Evolutionary conservation across 2,329 filamentous ascomycete genomes (phyloP).

Genomic region (Seiridium unicorne): DNA sequence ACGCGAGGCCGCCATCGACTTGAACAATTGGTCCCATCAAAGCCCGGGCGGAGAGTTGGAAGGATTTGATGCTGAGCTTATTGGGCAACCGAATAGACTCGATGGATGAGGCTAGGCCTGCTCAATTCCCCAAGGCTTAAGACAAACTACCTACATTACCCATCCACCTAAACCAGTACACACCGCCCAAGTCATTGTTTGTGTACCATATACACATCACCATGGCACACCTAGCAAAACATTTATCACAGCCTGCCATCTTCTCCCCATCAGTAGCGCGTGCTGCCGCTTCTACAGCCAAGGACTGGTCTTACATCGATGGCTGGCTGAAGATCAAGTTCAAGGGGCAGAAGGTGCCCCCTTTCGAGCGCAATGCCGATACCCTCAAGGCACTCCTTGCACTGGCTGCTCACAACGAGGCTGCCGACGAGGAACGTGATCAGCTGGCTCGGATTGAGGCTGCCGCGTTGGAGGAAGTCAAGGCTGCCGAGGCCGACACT

Average conservation of each 20-base stretch:
- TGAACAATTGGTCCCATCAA: no score
- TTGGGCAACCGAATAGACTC: no score
- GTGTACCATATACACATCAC: background rate
- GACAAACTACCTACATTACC: no score
- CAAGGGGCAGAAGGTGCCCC: conserved; percentile 59
- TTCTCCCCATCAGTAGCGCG: conserved; percentile 69
- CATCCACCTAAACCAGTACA: no score
- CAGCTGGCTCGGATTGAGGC: conserved; percentile 59
- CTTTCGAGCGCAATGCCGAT: conserved; percentile 84
- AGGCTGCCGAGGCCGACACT: conserved; percentile 27
- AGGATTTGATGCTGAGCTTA: no score
- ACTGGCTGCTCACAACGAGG: conserved; percentile 73
- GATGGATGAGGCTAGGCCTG: no score
- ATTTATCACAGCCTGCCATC: conserved; percentile 44
- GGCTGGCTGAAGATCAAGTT: conserved; percentile 74
- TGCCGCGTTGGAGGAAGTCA: conserved; percentile 54
- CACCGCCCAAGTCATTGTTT: background rate
- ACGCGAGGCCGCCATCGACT: no score
- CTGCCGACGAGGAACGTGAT: conserved; percentile 68
- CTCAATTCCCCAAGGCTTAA: no score
- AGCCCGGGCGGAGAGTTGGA: no score
- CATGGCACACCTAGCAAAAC: conserved; percentile 35
- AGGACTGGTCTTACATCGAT: conserved; percentile 89
- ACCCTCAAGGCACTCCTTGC: conserved; percentile 75
- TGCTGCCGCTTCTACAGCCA: conserved; percentile 76